A percentile compares a stretch with the other conserved stretches of the same genome.
phyloP scores from a whole-genome alignment of 306 rosid genomes.

The Hylodesmum podocarpum region DNA sequence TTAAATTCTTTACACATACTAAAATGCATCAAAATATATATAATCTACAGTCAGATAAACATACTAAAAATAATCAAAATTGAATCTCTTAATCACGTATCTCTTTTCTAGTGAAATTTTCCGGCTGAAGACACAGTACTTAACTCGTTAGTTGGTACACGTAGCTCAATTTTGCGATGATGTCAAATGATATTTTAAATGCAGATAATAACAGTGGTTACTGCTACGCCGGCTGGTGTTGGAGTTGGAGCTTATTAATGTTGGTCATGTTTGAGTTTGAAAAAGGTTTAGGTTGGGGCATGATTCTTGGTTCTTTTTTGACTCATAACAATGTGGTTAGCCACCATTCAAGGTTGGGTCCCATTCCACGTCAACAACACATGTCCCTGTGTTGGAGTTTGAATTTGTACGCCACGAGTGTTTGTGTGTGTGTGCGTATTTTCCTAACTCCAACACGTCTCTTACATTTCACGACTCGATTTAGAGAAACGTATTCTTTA shows the following conservation, averaged over 20 bases:
- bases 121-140: too few relatives aligned
- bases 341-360: constrained; percentile 48
- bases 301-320: constrained; percentile 5
- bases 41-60: too few relatives aligned
- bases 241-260: not conserved
- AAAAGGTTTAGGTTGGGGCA: constrained; percentile 26
- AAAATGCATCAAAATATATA: too few relatives aligned
- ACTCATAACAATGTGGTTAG: constrained; percentile 18
- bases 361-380: constrained; percentile 61
- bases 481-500: not conserved
- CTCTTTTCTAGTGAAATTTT: too few relatives aligned
- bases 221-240: not conserved
- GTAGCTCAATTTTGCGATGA: too few relatives aligned
- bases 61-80: too few relatives aligned
- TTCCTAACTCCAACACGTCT: constrained; percentile 40
- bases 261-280: constrained; percentile 14
- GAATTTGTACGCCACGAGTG: constrained; percentile 48
- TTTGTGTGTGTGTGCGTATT: too few relatives aligned
- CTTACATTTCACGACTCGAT: constrained; percentile 18
- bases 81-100: too few relatives aligned
- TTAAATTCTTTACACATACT: too few relatives aligned
- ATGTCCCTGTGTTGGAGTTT: constrained; percentile 48
- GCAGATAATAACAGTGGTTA: not conserved
- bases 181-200: too few relatives aligned
- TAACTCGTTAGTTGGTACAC: too few relatives aligned